phyloP scores from a whole-genome alignment of 257 asterid species.

The Agastache rugosa region DNA sequence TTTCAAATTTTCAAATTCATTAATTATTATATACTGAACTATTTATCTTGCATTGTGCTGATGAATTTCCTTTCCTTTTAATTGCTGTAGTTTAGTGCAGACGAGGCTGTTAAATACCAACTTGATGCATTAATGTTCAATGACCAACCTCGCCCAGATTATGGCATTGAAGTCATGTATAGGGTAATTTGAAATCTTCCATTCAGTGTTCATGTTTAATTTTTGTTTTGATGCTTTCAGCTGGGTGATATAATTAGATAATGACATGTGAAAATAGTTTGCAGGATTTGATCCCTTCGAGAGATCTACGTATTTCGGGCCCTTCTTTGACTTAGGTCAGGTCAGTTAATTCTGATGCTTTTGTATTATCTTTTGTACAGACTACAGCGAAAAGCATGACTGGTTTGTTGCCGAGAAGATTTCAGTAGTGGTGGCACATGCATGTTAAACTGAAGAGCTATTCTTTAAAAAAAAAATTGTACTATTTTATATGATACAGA shows the following conservation, averaged over 20 bases:
- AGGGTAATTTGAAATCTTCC: constrained; percentile 55
- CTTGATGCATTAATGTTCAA: constrained; percentile 95
- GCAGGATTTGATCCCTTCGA: constrained; percentile 98
- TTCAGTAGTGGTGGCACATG: background rate
- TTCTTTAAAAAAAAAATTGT: background rate
- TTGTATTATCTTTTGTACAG: background rate
- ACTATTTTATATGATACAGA: background rate
- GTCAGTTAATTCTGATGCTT: constrained; percentile 46
- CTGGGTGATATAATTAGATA: constrained; percentile 1
- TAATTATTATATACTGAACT: background rate
- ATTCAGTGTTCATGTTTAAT: constrained; percentile 16
- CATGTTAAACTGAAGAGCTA: constrained; percentile 5
- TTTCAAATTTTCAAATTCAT: constrained; percentile 26
- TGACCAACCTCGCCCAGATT: constrained; percentile 89
- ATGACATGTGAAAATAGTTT: constrained; percentile 56
- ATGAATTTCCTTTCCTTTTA: constrained; percentile 29
- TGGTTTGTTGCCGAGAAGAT: constrained; percentile 3
- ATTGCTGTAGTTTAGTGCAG: constrained; percentile 73
- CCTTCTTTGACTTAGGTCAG: constrained; percentile 97
- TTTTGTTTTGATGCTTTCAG: constrained; percentile 20
- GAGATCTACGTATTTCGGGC: constrained; percentile 94
- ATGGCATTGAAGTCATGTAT: constrained; percentile 97
- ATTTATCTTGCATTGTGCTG: constrained; percentile 9
- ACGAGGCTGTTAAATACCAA: constrained; percentile 84
- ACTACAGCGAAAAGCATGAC: background rate